Conservation (phyloP, 2,329 filamentous ascomycete species). For the Blumeria hordei region DNA sequence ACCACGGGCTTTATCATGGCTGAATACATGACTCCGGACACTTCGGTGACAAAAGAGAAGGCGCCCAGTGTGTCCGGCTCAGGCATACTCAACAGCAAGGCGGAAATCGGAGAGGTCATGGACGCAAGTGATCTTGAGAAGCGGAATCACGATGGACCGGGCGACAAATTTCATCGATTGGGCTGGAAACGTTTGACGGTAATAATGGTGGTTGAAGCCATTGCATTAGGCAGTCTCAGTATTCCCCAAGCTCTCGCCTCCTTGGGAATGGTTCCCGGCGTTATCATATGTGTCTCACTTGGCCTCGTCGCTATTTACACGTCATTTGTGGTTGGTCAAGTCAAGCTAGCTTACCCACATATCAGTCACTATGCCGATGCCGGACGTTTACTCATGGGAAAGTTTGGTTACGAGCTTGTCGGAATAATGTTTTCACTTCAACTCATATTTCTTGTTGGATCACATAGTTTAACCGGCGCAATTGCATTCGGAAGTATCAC, state of each 20-base stretch:
- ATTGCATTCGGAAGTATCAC: slow-evolving; percentile 34
- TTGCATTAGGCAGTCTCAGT: slow-evolving; percentile 12
- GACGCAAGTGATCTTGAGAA: background rate
- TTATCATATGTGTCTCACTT: slow-evolving; percentile 8
- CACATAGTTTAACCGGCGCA: slow-evolving; percentile 34
- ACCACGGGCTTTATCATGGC: background rate
- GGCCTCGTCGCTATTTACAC: slow-evolving; percentile 19
- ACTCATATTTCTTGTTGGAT: slow-evolving; percentile 35
- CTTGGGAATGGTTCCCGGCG: slow-evolving; percentile 8
- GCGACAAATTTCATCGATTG: background rate
- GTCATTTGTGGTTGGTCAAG: slow-evolving; percentile 18
- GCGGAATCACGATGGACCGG: background rate
- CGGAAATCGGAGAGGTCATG: background rate
- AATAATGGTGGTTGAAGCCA: slow-evolving; percentile 13
- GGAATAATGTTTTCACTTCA: slow-evolving; percentile 27
- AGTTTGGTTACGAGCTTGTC: slow-evolving; percentile 25
- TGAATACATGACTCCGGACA: background rate
- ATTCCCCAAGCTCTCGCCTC: slow-evolving; percentile 8
- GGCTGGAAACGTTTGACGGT: slow-evolving; percentile 13
- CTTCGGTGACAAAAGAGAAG: background rate
- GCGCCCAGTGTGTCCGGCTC: background rate
- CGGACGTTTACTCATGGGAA: slow-evolving; percentile 27
- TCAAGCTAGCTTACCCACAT: slow-evolving; percentile 10
- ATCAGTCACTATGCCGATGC: slow-evolving; percentile 23
- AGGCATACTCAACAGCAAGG: background rate